Percentiles rank a stretch among this genome's conserved stretches.
These are phyloP conservation scores for Boletellus ananiceps DNA, from an alignment of 768 basidiomycete species.

Conservation along the genomic window DNA sequence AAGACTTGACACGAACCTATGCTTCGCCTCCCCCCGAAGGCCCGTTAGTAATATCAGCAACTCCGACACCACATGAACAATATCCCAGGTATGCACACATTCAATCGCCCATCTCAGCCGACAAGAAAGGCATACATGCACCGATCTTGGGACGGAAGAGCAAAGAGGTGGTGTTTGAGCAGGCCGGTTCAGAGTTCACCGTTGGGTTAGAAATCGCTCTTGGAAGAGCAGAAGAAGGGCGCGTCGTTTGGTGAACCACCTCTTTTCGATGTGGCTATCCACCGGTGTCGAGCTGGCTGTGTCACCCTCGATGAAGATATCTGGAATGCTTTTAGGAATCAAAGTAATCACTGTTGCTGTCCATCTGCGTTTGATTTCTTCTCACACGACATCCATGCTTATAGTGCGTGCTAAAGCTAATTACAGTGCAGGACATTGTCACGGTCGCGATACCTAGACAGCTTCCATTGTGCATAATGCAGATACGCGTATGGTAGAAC, in stretches of 20 bases:
- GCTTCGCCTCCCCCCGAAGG: conserved; percentile 28
- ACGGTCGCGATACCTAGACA: conserved; percentile 5
- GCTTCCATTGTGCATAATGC: conserved; percentile 20
- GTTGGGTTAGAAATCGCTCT: conserved; percentile 30
- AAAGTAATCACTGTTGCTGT: conserved; percentile 18
- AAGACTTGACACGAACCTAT: conserved; percentile 30
- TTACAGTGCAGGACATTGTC: conserved; percentile 11
- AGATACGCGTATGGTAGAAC: neutral
- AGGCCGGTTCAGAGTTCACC: conserved; percentile 23
- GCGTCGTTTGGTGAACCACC: conserved; percentile 26
- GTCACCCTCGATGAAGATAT: neutral
- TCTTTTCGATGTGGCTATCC: neutral
- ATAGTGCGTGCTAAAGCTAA: conserved; percentile 8
- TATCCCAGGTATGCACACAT: conserved; percentile 30
- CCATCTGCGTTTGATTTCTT: conserved; percentile 6
- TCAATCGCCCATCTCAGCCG: conserved; percentile 12
- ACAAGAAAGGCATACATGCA: conserved; percentile 12
- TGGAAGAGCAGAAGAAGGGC: conserved; percentile 31
- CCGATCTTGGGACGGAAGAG: conserved; percentile 10
- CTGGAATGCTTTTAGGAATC: conserved; percentile 5
- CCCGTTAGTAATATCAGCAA: conserved; percentile 19
- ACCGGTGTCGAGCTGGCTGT: neutral
- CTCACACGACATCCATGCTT: neutral
- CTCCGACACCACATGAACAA: conserved; percentile 17
- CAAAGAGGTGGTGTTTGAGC: conserved; percentile 26